Percentiles rank a stretch among this genome's conserved stretches.
Evolutionary conservation across 2,329 filamentous ascomycete species (phyloP).

Genomic region (Ceratocystis harringtonii): DNA sequence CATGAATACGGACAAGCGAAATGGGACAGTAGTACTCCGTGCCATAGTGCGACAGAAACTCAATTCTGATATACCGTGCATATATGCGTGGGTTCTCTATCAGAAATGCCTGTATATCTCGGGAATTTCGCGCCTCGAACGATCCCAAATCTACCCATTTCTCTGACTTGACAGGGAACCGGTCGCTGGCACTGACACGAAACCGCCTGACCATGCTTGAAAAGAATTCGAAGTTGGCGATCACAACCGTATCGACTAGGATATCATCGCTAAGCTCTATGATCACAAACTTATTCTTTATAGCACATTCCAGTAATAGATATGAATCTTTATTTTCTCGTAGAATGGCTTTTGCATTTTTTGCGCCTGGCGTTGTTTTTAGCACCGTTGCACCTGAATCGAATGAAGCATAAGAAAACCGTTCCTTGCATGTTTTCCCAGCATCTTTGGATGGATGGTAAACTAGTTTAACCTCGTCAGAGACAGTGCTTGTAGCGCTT

Average conservation of each 20-base stretch:
- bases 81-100: conserved; percentile 92
- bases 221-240: conserved; percentile 98
- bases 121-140: conserved; percentile 81
- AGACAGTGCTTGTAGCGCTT: not conserved
- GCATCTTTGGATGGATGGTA: conserved; percentile 72
- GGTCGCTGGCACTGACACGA: conserved; percentile 79
- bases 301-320: conserved; percentile 84
- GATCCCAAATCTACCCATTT: conserved; percentile 82
- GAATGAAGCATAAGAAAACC: conserved; percentile 95
- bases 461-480: conserved; percentile 10
- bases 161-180: conserved; percentile 81
- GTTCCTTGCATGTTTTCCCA: conserved; percentile 92
- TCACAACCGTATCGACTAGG: conserved; percentile 85
- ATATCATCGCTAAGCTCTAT: conserved; percentile 80
- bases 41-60: conserved; percentile 85
- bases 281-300: conserved; percentile 81
- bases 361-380: conserved; percentile 75
- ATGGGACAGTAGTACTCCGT: conserved; percentile 95
- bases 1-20: conserved; percentile 80
- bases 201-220: conserved; percentile 91
- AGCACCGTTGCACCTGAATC: conserved; percentile 88
- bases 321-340: conserved; percentile 98
- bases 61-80: conserved; percentile 82
- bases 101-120: conserved; percentile 86
- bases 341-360: conserved; percentile 75